Evolutionary conservation across 208 protist species (phyloP).

Genomic region (Wallacemonas sp.): DNA sequence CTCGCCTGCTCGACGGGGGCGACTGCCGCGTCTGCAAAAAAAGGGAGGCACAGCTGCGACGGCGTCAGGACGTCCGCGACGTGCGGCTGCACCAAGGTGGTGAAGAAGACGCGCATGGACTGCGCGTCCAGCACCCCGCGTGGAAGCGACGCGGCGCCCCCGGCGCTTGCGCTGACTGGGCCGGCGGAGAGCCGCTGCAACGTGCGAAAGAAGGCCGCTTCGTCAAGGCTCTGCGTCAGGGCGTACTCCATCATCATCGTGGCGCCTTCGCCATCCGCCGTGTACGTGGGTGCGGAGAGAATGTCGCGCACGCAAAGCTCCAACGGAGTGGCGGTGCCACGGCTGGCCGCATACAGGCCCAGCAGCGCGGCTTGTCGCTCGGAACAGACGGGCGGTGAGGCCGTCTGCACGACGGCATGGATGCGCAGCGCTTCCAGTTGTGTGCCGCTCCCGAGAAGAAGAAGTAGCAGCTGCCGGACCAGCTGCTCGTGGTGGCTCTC

Average conservation of each 20-base stretch:
- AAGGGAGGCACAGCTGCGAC: neutral
- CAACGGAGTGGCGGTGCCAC: neutral
- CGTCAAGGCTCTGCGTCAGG: neutral
- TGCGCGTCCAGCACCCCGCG: neutral
- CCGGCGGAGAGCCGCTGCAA: slow-evolving; percentile 2
- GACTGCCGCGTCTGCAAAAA: neutral
- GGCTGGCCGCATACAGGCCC: neutral
- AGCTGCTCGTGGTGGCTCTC: neutral
- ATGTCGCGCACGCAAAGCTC: slow-evolving; percentile 7
- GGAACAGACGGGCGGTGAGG: neutral
- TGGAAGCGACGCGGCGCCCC: neutral
- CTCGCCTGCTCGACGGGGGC: neutral
- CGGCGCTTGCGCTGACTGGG: neutral
- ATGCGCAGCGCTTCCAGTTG: neutral
- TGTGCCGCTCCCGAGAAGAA: slow-evolving; percentile 5
- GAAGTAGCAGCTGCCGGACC: slow-evolving; percentile 5
- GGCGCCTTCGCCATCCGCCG: neutral
- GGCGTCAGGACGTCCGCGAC: slow-evolving; percentile 6
- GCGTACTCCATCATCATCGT: slow-evolving; percentile 16
- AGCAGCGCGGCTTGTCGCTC: neutral
- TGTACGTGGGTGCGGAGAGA: neutral
- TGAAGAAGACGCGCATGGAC: neutral
- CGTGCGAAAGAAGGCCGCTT: neutral
- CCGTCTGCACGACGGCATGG: neutral
- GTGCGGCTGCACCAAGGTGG: neutral